Evolutionary conservation across 768 basidiomycete species (phyloP).

Genomic region (Cyathus striatus): DNA sequence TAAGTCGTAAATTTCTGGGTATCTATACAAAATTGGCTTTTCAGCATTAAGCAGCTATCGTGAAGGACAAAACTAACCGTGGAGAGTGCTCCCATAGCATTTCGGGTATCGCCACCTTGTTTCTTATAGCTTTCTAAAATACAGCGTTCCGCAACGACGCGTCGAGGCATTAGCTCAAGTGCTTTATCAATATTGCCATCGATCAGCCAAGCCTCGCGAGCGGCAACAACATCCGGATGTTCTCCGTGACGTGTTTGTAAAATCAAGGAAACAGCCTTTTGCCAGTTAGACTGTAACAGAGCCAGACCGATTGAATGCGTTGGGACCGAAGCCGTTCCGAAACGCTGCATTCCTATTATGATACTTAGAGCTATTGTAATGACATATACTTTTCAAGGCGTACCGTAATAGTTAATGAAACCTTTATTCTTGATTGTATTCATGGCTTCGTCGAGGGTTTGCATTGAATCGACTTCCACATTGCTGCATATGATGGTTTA

Average conservation of each 20-base stretch:
- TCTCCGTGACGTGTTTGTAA: constrained; percentile 84
- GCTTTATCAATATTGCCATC: constrained; percentile 80
- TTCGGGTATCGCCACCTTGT: constrained; percentile 70
- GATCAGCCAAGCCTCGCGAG: constrained; percentile 84
- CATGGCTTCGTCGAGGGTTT: constrained; percentile 72
- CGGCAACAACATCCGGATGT: constrained; percentile 84
- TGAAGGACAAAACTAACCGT: constrained; percentile 49
- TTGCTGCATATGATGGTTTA: constrained; percentile 45
- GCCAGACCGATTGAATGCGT: constrained; percentile 94
- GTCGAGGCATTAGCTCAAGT: constrained; percentile 78
- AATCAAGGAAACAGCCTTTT: constrained; percentile 77
- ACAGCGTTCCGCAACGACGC: constrained; percentile 91
- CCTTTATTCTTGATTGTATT: constrained; percentile 75
- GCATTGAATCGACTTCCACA: constrained; percentile 71
- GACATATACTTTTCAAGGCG: background rate
- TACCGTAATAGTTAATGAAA: constrained; percentile 98
- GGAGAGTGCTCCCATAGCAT: constrained; percentile 83
- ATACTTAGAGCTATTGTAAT: background rate
- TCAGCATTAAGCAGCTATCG: too few species aligned
- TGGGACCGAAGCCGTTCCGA: constrained; percentile 94
- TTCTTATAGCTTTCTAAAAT: constrained; percentile 88
- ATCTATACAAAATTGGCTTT: constrained; percentile 73
- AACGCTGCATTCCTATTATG: constrained; percentile 88
- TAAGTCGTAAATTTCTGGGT: constrained; percentile 88
- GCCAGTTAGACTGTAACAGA: constrained; percentile 87